These are phyloP conservation scores for Suillus lakei DNA, from an alignment of 768 basidiomycete species.

Conservation along the genomic window DNA sequence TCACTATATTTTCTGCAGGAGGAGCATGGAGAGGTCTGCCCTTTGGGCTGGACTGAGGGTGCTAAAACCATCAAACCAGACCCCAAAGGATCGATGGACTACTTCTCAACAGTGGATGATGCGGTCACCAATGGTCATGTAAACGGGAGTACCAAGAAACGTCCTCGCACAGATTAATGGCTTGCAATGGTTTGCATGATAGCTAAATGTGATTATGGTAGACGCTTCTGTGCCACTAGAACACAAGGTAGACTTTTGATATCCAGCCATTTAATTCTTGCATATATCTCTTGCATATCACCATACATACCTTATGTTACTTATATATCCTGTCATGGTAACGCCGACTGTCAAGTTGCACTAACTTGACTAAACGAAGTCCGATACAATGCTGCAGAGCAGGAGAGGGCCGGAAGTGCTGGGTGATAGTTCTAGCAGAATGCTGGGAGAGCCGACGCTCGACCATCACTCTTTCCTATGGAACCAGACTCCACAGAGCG, in stretches of 20 bases:
- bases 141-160: slow-evolving; percentile 58
- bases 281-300: background rate
- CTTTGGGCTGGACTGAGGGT: slow-evolving; percentile 87
- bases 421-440: background rate
- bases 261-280: background rate
- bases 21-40: slow-evolving; percentile 91
- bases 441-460: background rate
- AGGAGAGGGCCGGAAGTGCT: background rate
- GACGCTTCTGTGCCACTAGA: background rate
- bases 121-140: slow-evolving; percentile 35
- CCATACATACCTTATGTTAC: slow-evolving; percentile 4
- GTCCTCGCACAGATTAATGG: slow-evolving; percentile 55
- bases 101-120: slow-evolving; percentile 52
- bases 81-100: slow-evolving; percentile 73
- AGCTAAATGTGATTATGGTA: background rate
- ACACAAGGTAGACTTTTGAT: background rate
- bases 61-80: slow-evolving; percentile 83
- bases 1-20: slow-evolving; percentile 53
- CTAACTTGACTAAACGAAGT: background rate
- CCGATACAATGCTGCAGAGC: background rate
- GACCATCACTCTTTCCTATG: slow-evolving; percentile 20
- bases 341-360: background rate
- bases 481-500: slow-evolving; percentile 37
- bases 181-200: background rate
- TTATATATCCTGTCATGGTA: background rate